Percentiles rank a stretch among this genome's conserved stretches.
Conservation (phyloP, 208 protist genomes). For the Jaenimonas drosophilae region DNA sequence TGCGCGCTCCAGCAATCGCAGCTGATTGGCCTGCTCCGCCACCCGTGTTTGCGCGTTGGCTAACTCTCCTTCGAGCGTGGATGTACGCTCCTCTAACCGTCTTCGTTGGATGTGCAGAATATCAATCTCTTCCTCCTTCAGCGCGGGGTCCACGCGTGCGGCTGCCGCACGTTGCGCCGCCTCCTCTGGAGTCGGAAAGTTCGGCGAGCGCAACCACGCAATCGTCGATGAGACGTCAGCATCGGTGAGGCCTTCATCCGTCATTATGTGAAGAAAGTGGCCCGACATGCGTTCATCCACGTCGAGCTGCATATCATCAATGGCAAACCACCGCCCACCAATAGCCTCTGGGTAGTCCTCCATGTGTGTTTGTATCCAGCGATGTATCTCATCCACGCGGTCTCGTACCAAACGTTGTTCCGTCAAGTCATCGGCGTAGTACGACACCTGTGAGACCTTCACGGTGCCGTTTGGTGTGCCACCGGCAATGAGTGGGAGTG, state of each 20-base stretch:
- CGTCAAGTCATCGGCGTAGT: slow-evolving; percentile 64
- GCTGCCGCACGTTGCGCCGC: slow-evolving; percentile 17
- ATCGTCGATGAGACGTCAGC: slow-evolving; percentile 28
- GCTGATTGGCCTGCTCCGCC: slow-evolving; percentile 5
- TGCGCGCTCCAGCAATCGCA: slow-evolving; percentile 16
- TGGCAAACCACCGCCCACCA: slow-evolving; percentile 74
- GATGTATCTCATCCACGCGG: slow-evolving; percentile 69
- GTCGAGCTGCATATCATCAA: slow-evolving; percentile 85
- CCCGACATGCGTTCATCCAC: slow-evolving; percentile 65
- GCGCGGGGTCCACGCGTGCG: slow-evolving; percentile 36
- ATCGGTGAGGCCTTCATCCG: slow-evolving; percentile 55
- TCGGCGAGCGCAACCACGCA: slow-evolving; percentile 14
- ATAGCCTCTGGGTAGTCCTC: slow-evolving; percentile 57
- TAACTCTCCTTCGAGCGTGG: slow-evolving; percentile 9
- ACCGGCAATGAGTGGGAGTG: slow-evolving; percentile 31
- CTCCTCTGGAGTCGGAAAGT: slow-evolving; percentile 22
- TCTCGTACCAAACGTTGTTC: slow-evolving; percentile 79
- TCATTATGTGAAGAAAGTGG: slow-evolving; percentile 72
- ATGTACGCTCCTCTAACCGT: slow-evolving; percentile 18
- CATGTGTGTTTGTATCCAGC: slow-evolving; percentile 71
- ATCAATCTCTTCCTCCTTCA: slow-evolving; percentile 61
- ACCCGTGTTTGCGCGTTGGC: slow-evolving; percentile 7
- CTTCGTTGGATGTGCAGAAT: slow-evolving; percentile 35
- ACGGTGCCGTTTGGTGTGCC: slow-evolving; percentile 69
- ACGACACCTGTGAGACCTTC: slow-evolving; percentile 47